These are phyloP conservation scores for Aphanoascus verrucosus DNA, from an alignment of 2,329 filamentous ascomycete genomes.

Conservation along the genomic window DNA sequence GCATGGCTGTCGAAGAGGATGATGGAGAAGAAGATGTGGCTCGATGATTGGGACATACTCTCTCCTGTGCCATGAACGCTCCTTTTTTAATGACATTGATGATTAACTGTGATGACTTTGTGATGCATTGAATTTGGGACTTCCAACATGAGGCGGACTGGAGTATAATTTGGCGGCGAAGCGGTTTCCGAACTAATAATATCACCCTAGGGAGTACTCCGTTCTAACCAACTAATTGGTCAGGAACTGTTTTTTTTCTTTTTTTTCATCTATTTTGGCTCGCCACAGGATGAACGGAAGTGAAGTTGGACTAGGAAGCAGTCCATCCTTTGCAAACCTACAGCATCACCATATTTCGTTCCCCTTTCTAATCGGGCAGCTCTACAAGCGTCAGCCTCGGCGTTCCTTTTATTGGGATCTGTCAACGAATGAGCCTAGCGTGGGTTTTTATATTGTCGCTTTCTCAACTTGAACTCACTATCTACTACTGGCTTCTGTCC, in stretches of 20 bases:
- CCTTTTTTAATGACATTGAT: not conserved
- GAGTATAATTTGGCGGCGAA: too few relatives aligned
- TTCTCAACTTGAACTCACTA: too few relatives aligned
- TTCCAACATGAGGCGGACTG: too few relatives aligned
- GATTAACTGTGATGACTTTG: not conserved
- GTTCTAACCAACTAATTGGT: not conserved
- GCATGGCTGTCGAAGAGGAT: constrained; percentile 11
- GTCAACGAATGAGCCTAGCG: too few relatives aligned
- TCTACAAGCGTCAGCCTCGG: too few relatives aligned
- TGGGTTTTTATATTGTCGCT: too few relatives aligned
- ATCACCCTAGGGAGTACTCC: not conserved
- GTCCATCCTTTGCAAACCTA: not conserved
- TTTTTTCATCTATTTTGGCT: not conserved
- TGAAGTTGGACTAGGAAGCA: too few relatives aligned
- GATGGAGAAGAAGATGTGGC: constrained; percentile 11
- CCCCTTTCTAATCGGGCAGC: not conserved
- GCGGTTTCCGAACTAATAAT: too few relatives aligned
- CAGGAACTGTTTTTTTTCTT: not conserved
- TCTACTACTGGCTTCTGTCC: too few relatives aligned
- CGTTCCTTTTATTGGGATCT: too few relatives aligned
- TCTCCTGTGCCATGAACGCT: not conserved
- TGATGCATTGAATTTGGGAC: not conserved
- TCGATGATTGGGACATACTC: not conserved
- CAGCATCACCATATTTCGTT: not conserved
- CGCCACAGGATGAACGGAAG: not conserved